Evolutionary conservation across 2,329 filamentous ascomycete genomes (phyloP).

Genomic region (Rhytidhysteron rufulum): DNA sequence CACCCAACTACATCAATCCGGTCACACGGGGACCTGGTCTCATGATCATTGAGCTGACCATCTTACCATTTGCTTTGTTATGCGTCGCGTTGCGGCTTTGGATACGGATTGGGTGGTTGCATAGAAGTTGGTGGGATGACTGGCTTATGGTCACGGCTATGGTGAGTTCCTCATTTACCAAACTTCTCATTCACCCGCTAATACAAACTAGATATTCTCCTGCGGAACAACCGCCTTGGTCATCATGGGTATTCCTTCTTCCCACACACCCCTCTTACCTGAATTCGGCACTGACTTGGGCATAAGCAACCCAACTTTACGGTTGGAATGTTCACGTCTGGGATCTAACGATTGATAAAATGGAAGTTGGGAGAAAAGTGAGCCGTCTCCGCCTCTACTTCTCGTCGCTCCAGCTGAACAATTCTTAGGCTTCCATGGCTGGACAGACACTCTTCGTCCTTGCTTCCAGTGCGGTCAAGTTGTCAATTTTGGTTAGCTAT

Average conservation of each 20-base stretch:
- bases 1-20: constrained; percentile 43
- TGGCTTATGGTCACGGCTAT: constrained; percentile 36
- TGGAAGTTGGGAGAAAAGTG: constrained; percentile 34
- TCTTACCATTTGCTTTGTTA: constrained; percentile 33
- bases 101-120: constrained; percentile 33
- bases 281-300: constrained; percentile 3
- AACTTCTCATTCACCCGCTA: constrained; percentile 1
- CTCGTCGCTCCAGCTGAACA: constrained; percentile 14
- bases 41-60: constrained; percentile 37
- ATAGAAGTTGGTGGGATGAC: constrained; percentile 37
- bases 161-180: constrained; percentile 18
- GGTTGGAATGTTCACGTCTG: constrained; percentile 38
- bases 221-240: constrained; percentile 29
- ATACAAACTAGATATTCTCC: constrained; percentile 23
- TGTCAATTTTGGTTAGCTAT: constrained; percentile 37
- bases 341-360: constrained; percentile 25
- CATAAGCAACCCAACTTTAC: constrained; percentile 29
- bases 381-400: constrained; percentile 9
- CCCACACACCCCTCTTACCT: not conserved
- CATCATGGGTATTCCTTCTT: constrained; percentile 16
- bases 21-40: constrained; percentile 39
- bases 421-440: constrained; percentile 33
- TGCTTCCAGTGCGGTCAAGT: constrained; percentile 35
- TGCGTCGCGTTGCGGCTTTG: constrained; percentile 32
- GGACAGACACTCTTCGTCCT: constrained; percentile 36